Percentiles rank a stretch among this genome's conserved stretches.
Conservation (phyloP, 176 grass and related monocot genomes). For the maize (Zea mays) region DNA sequence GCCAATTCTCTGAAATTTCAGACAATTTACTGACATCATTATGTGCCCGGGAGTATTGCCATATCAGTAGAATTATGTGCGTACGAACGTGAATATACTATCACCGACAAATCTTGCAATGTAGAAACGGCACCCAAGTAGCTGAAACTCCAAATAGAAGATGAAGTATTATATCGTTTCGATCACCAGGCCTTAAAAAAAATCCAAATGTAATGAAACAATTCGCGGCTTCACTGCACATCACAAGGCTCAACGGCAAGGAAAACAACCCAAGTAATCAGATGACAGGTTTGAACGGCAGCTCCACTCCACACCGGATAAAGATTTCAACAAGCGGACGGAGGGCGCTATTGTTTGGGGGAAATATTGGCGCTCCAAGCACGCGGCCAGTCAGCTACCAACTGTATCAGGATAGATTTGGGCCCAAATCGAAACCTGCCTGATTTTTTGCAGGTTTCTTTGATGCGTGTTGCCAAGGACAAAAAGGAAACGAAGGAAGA, state of each 20-base stretch:
- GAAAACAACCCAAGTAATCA: not conserved
- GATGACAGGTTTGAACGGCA: not conserved
- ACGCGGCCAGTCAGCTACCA: not conserved
- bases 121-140: not conserved
- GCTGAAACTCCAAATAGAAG: not conserved
- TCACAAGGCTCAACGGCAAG: not conserved
- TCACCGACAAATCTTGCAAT: not conserved
- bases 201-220: not conserved
- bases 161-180: not conserved
- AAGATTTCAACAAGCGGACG: not conserved
- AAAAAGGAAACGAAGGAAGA: not conserved
- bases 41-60: not conserved
- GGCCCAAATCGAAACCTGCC: not conserved
- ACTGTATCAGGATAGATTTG: not conserved
- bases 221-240: not conserved
- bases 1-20: not conserved
- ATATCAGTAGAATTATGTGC: not conserved
- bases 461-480: not conserved
- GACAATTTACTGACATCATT: not conserved
- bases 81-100: not conserved
- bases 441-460: not conserved
- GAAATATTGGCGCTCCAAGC: not conserved
- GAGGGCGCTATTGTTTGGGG: not conserved
- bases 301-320: not conserved
- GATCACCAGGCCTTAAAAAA: not conserved